These are phyloP conservation scores for Ophiostoma sp. DNA, from an alignment of 2,329 filamentous ascomycete species.

Conservation along the genomic window DNA sequence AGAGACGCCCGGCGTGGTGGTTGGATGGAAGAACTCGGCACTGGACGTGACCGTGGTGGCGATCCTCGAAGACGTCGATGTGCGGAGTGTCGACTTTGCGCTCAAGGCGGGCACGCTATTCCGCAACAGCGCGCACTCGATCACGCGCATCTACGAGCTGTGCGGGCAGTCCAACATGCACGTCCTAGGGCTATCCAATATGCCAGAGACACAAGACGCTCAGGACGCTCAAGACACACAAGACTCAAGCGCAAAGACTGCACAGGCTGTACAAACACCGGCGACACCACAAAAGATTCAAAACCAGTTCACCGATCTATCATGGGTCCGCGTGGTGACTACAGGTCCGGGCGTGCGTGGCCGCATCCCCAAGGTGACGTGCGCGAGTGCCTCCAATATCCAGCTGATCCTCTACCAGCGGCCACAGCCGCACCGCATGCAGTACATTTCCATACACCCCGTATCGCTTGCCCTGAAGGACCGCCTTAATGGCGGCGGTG, in stretches of 20 bases:
- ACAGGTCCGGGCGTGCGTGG: constrained; percentile 43
- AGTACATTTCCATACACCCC: constrained; percentile 87
- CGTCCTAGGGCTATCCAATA: constrained; percentile 79
- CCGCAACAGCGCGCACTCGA: constrained; percentile 72
- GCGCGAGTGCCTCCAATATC: constrained; percentile 64
- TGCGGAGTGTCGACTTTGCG: constrained; percentile 79
- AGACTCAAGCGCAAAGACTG: too few species aligned
- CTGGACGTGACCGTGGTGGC: constrained; percentile 86
- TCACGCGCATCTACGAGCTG: constrained; percentile 73
- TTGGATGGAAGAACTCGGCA: constrained; percentile 92
- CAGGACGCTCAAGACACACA: constrained; percentile 27
- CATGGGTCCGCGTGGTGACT: constrained; percentile 61
- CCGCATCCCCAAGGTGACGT: constrained; percentile 65
- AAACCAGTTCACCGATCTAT: constrained; percentile 47
- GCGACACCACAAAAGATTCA: background rate
- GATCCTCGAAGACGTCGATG: constrained; percentile 84
- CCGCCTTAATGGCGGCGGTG: constrained; percentile 43
- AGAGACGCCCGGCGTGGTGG: constrained; percentile 72
- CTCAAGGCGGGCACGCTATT: constrained; percentile 78
- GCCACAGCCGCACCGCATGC: constrained; percentile 81
- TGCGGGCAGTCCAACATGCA: constrained; percentile 80
- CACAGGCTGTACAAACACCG: background rate
- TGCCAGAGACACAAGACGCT: constrained; percentile 34
- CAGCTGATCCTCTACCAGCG: constrained; percentile 88
- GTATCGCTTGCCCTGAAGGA: constrained; percentile 82